Base-by-base conservation (phyloP, 2,329 filamentous ascomycete genomes). In the Calonectria hawksworthii region DNA sequence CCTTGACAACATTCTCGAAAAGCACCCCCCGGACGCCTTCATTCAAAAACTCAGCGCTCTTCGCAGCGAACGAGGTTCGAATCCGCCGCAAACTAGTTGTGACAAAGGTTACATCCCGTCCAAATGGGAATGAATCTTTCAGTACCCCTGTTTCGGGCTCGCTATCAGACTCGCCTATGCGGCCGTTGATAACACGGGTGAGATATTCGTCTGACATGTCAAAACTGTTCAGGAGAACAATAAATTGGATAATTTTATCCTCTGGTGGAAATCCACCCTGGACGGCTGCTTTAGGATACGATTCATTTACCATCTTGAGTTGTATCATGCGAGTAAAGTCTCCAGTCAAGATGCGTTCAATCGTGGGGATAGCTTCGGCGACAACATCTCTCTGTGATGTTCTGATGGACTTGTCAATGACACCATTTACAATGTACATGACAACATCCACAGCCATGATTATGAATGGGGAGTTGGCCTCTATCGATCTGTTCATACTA, bases 291-390 rank as follows among this genome's bases (percentile, higher is more conserved):
- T 94, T 95, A 0, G 96, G 97, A 82, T 98, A 99, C 75, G 93
- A 94, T 84, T 99, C 97, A 83, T 99, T 96, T 56, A 96, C 93
- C 97, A 99, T 99, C 86, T 98, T 98, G 73, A 96, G 93, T 84
- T 99, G 96, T 50, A 98, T 93, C 96, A 99, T 98, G 80, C 95
- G 95, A 77, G 99, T 93, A 83, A 99, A 99, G 84, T 99, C 97
- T 4, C 93, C 92, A 36, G 94, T 93, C 5, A 99, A 90, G 0
- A 99, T 93, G 41, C 95, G 92, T 23, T 94, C 92, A 7, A 99
- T 89, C 0, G 93, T 94, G 2, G 96, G 94, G 32, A 98, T 87
- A 9, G 98, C 94, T 72, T 92, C 94, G 52, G 92, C 92, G 28
- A 98, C 91, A 4, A 98, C 93, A 23, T 93, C 90, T 78, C 93